Base-by-base conservation (phyloP, 2,329 filamentous ascomycete genomes). In the Aplosporella prunicola region DNA sequence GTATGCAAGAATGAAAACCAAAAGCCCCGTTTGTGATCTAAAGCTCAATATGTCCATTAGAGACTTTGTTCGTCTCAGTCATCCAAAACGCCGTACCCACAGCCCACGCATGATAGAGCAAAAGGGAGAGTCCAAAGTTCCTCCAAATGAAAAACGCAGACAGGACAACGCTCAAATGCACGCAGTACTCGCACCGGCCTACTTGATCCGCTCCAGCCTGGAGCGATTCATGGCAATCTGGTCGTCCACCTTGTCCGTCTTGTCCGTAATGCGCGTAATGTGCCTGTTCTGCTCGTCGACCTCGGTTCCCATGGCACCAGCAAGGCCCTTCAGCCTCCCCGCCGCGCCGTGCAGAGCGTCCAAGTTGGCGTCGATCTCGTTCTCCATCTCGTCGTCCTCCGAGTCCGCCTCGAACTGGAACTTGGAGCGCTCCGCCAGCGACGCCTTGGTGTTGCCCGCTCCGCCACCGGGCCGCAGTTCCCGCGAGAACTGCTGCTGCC, bases 241-340 rank as follows among this genome's bases (percentile, higher is more conserved):
- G 58, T 44, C 42, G 30, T 87, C 82, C 48, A 93, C 83, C 49
- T 70, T 73, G 57, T 93, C 86, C 62, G 80, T 89, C 84, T 93
- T 93, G 47, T 67, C 67, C 46, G 74, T 82, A 53, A 95, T 85
- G 42, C 78, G 72, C 44, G 82, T 79, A 52, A 94, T 80, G 51
- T 79, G 72, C 50, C 72, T 72, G 61, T 93, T 93, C 64, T 93
- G 83, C 41, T 72, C 65, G 43, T 85, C 78, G 16, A 91, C 71
- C 56, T 91, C 84, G 31, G 73, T 67, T 32, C 80, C 80, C 52
- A 86, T 88, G 30, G 81, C 82, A 47, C 72, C 68, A 11, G 82
- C 83, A 15, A 91, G 67, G 45, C 71, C 66, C 51, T 93, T 87
- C 55, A 93, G 65, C 46, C 80, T 74, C 41, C 72, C 71, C 9